Evolutionary conservation across 768 basidiomycete genomes (phyloP), one percentile per base, ranked within the genome.

Genomic region (Gautieria morchelliformis): DNA sequence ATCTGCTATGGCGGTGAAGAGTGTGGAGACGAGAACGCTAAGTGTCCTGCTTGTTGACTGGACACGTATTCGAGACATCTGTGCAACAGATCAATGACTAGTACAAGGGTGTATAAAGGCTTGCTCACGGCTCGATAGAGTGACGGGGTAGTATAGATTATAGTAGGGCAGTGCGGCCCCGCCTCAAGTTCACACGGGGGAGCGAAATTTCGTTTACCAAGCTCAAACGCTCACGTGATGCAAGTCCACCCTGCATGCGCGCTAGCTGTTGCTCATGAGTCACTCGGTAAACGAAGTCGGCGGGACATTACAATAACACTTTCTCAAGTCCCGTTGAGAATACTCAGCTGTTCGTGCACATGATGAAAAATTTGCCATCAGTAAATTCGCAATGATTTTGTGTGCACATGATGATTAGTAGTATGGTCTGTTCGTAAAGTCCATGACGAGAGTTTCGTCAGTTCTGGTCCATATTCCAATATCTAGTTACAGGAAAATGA

Each of bases 1-100:
- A 9, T 86, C 79, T 30, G 73, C 78, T 10, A 85, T 76, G 4
- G 80, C 87, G 22, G 84, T 79, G 20, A 76, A 59, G 48, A 90
- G 68, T 19, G 87, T 85, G 40, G 71, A 51, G 3, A 68, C 27
- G 35, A 75, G 44, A 24, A 59, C 72, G 54, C 39, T 46, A 14
- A 62, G 35, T 30, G 55, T 55, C 32, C 56, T 49, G 22, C 35
- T 35, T 9, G 59, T 56, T 27, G 59, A 44, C 22, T 33, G 19
- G 19, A 47, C 19, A 35, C 59, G 59, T 27, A 50, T 48, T 57
- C 47, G 56, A 50, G 56, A 50, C 56, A 57, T 57, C 46, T 52
- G 51, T n/a, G 10, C 32, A 32, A 30, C 17, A 14, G n/a, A 5
- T 52, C 32, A n/a, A n/a, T 41, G 9, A 41, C 40, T 8, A 41